Percentiles rank a stretch among this genome's conserved stretches.
Conservation (phyloP, 1,284 basidiomycete species). For the Baeospora myosura region DNA sequence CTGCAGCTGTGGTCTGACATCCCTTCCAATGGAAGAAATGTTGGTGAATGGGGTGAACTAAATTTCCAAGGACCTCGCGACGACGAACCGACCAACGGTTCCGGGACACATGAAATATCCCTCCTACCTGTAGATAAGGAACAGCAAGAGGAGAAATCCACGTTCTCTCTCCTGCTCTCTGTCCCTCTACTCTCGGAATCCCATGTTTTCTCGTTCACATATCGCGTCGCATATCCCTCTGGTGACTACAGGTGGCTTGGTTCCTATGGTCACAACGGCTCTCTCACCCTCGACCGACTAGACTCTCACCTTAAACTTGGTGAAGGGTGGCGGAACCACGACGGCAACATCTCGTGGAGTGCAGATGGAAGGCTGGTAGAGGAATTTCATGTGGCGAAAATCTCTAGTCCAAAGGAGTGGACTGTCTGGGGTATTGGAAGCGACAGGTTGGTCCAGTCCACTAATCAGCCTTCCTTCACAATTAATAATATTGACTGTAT, state of each 20-base stretch:
- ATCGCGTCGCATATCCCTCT: slow-evolving; percentile 33
- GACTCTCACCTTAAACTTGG: slow-evolving; percentile 20
- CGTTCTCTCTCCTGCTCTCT: slow-evolving; percentile 12
- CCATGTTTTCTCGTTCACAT: slow-evolving; percentile 32
- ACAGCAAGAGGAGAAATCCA: slow-evolving; percentile 5
- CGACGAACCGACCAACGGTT: slow-evolving; percentile 6
- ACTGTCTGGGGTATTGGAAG: slow-evolving; percentile 24
- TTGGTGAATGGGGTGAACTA: slow-evolving; percentile 32
- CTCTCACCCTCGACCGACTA: slow-evolving; percentile 22
- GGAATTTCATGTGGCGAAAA: slow-evolving; percentile 16
- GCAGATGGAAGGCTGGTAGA: slow-evolving; percentile 7
- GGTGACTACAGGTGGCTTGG: slow-evolving; percentile 40
- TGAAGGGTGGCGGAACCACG: slow-evolving; percentile 20
- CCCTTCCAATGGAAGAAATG: slow-evolving; percentile 18
- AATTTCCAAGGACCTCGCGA: slow-evolving; percentile 22
- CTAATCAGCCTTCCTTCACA: neutral
- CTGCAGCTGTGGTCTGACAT: slow-evolving; percentile 44
- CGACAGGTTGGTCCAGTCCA: slow-evolving; percentile 24
- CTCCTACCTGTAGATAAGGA: slow-evolving; percentile 7
- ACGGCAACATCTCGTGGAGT: slow-evolving; percentile 12
- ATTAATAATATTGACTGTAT: neutral
- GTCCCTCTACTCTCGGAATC: slow-evolving; percentile 11
- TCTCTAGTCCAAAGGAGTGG: slow-evolving; percentile 20
- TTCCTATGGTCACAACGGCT: slow-evolving; percentile 32
- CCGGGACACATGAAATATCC: slow-evolving; percentile 5